phyloP scores from a whole-genome alignment of 169 alveolate genomes.

The Plasmodium billcollinsi region DNA sequence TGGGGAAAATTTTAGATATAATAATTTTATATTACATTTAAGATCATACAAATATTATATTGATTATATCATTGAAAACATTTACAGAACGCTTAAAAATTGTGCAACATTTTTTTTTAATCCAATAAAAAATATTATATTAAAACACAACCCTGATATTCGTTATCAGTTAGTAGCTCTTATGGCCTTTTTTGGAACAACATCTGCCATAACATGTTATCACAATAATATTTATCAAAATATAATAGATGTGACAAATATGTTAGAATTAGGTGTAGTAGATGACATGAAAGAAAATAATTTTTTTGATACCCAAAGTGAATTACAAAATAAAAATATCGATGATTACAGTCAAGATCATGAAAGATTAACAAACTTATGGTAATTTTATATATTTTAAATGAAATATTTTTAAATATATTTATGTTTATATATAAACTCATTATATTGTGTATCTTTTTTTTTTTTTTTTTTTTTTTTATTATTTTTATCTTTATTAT shows the following conservation, averaged over 20 bases:
- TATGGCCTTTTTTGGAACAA: conserved; percentile 86
- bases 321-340: conserved; percentile 79
- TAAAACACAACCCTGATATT: conserved; percentile 90
- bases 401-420: neutral
- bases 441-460: neutral
- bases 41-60: conserved; percentile 77
- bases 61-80: conserved; percentile 77
- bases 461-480: neutral
- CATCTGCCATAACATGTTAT: conserved; percentile 85
- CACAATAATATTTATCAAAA: conserved; percentile 86
- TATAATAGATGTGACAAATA: conserved; percentile 82
- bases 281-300: conserved; percentile 88
- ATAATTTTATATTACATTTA: conserved; percentile 64
- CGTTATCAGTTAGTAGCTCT: conserved; percentile 90
- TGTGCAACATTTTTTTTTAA: conserved; percentile 69
- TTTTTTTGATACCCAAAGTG: conserved; percentile 86
- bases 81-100: conserved; percentile 49
- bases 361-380: conserved; percentile 81
- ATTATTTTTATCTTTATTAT: neutral
- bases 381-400: conserved; percentile 53
- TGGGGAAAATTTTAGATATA: conserved; percentile 75
- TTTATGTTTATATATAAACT: neutral
- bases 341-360: conserved; percentile 84
- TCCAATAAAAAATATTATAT: conserved; percentile 81
- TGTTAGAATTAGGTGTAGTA: conserved; percentile 85